Conservation (phyloP, 805 yeast genomes). For the Starmerella vaccinii region DNA sequence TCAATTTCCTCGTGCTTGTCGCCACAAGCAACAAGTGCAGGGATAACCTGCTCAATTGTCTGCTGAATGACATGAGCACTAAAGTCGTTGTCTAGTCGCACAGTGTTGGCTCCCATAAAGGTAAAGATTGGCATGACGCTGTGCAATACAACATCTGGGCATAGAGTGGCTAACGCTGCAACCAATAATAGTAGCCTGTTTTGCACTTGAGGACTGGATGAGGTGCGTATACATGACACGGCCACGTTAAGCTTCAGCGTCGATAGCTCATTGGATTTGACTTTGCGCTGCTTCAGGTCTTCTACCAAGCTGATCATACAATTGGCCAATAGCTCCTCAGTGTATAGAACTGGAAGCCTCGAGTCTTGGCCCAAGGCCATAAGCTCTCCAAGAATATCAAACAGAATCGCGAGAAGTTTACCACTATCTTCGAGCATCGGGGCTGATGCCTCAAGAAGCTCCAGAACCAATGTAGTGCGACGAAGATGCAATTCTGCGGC, state of each 20-base stretch:
- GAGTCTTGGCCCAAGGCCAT: constrained; percentile 75
- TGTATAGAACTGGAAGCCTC: constrained; percentile 77
- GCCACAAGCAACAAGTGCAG: constrained; percentile 59
- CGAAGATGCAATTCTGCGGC: constrained; percentile 71
- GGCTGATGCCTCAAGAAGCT: constrained; percentile 50
- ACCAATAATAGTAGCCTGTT: constrained; percentile 75
- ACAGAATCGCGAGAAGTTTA: constrained; percentile 29
- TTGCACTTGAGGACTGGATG: constrained; percentile 90
- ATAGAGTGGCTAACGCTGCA: constrained; percentile 74
- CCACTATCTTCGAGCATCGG: constrained; percentile 16
- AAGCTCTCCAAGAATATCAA: constrained; percentile 34
- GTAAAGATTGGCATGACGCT: constrained; percentile 99
- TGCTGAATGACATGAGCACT: constrained; percentile 87
- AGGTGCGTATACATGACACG: constrained; percentile 80
- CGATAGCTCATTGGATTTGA: constrained; percentile 36
- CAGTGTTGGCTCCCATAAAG: constrained; percentile 96
- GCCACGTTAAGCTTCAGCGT: constrained; percentile 78
- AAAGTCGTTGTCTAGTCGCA: constrained; percentile 93
- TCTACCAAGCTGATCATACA: constrained; percentile 67
- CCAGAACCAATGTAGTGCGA: constrained; percentile 68
- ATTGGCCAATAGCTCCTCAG: constrained; percentile 81
- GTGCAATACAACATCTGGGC: constrained; percentile 85
- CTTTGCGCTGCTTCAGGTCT: constrained; percentile 26
- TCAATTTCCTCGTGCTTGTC: constrained; percentile 58
- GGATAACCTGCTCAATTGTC: constrained; percentile 79